Percentiles rank a stretch among this genome's conserved stretches.
phyloP scores from a whole-genome alignment of 257 asterid species.

The Anisodus tanguticus region DNA sequence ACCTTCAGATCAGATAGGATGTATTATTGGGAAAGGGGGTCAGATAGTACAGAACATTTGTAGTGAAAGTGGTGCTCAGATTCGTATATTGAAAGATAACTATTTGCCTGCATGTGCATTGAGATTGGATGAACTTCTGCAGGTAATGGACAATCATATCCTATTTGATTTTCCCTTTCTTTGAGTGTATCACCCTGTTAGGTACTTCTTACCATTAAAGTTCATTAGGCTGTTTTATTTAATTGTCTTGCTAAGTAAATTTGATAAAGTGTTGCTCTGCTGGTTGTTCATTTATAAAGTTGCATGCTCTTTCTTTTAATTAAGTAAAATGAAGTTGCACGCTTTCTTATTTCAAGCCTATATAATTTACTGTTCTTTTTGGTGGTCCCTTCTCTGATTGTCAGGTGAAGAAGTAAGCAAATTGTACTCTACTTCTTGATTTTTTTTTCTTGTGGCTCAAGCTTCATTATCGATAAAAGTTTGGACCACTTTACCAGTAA shows the following conservation, averaged over 20 bases:
- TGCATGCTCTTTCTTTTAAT: background rate
- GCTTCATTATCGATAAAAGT: background rate
- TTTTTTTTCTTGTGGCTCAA: background rate
- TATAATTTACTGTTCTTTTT: slow-evolving; percentile 1
- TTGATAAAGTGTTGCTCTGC: background rate
- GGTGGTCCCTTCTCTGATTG: background rate
- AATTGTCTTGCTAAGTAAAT: background rate
- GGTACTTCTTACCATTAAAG: background rate
- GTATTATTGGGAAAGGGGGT: slow-evolving; percentile 95
- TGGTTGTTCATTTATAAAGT: background rate
- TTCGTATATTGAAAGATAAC: slow-evolving; percentile 86
- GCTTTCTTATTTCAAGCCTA: slow-evolving; percentile 7
- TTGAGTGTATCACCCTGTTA: background rate
- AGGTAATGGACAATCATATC: slow-evolving; percentile 52
- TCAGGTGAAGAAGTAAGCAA: background rate
- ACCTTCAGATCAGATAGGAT: slow-evolving; percentile 95
- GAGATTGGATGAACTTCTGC: slow-evolving; percentile 91
- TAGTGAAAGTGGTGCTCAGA: slow-evolving; percentile 85
- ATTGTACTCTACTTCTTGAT: background rate
- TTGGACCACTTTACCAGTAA: background rate
- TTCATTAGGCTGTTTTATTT: background rate
- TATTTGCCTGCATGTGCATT: slow-evolving; percentile 87
- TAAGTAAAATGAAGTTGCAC: background rate
- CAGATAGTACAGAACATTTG: slow-evolving; percentile 83
- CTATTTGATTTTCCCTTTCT: slow-evolving; percentile 9